A percentile compares a stretch with the other conserved stretches of the same genome.
phyloP scores from a whole-genome alignment of 805 yeast genomes.

The Lachancea thermotolerans region DNA sequence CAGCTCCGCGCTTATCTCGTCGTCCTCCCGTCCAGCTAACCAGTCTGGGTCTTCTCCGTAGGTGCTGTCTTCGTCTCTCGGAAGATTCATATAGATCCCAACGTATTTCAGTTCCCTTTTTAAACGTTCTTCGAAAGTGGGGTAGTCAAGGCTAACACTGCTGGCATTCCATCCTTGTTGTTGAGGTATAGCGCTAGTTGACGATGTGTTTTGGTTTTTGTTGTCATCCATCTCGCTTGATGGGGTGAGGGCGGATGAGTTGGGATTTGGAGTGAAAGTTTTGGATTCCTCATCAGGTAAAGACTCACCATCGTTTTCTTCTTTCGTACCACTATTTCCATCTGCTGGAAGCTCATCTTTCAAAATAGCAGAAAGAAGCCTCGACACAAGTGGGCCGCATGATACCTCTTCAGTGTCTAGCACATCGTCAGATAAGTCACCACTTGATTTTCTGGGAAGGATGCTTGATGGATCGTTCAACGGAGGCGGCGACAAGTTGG shows the following conservation, averaged over 20 bases:
- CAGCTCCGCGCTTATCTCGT: conserved; percentile 82
- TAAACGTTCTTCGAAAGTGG: conserved; percentile 77
- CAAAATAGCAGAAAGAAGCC: conserved; percentile 75
- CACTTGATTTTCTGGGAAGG: conserved; percentile 54
- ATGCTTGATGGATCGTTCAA: conserved; percentile 37
- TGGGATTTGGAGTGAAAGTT: conserved; percentile 14
- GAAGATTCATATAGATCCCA: conserved; percentile 71
- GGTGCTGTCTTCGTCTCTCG: conserved; percentile 26
- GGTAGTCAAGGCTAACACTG: conserved; percentile 54
- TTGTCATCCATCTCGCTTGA: conserved; percentile 15
- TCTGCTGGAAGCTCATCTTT: conserved; percentile 20
- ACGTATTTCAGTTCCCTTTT: conserved; percentile 83
- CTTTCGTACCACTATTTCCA: conserved; percentile 10
- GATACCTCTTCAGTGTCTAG: conserved; percentile 71
- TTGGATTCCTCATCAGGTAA: conserved; percentile 23
- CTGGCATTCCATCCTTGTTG: conserved; percentile 45
- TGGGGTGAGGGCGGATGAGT: conserved; percentile 15
- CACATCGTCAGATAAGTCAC: conserved; percentile 44
- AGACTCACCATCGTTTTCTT: conserved; percentile 24
- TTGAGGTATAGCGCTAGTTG: conserved; percentile 32
- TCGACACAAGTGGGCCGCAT: conserved; percentile 85
- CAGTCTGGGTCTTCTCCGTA: conserved; percentile 44
- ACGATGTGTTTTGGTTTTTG: conserved; percentile 12
- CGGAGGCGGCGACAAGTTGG: conserved; percentile 39
- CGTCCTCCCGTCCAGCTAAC: conserved; percentile 81